A percentile compares a stretch with the other conserved stretches of the same genome.
These are phyloP conservation scores for Pseudogymnoascus sp. DNA, from an alignment of 2,329 filamentous ascomycete species.

Conservation along the genomic window DNA sequence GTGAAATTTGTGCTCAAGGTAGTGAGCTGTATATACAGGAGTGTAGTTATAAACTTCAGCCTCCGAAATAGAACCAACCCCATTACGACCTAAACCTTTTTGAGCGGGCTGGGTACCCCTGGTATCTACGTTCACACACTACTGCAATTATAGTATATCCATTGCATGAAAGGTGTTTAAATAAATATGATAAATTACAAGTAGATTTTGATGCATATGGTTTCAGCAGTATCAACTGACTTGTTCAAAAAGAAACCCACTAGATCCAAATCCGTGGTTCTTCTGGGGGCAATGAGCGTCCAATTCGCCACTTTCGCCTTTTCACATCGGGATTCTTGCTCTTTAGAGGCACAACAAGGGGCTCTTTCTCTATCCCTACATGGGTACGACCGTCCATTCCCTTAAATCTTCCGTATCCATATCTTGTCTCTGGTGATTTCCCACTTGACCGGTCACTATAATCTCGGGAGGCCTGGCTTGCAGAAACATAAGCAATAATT, in stretches of 20 bases:
- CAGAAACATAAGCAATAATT: constrained; percentile 38
- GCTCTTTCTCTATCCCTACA: constrained; percentile 43
- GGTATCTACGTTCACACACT: not conserved
- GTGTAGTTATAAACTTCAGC: not conserved
- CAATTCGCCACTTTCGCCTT: constrained; percentile 8
- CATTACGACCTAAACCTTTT: not conserved
- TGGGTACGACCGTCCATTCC: constrained; percentile 40
- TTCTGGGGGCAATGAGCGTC: constrained; percentile 1
- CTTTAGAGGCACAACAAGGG: constrained; percentile 32
- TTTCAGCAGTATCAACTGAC: not conserved
- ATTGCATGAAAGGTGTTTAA: too few species aligned
- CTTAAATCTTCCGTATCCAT: constrained; percentile 43
- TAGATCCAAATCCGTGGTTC: constrained; percentile 18
- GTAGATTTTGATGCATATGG: not conserved
- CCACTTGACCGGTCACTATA: not conserved
- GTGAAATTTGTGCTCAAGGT: not conserved
- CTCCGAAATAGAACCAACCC: not conserved
- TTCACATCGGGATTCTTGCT: constrained; percentile 17
- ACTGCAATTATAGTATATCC: not conserved
- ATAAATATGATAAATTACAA: not conserved
- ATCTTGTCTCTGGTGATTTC: constrained; percentile 19
- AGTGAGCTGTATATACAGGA: not conserved
- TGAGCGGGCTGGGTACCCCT: not conserved
- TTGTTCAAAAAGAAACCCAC: not conserved
- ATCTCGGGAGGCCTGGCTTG: constrained; percentile 36